phyloP scores from a whole-genome alignment of 2,329 filamentous ascomycete species.

The Akanthomyces dipterigenus region DNA sequence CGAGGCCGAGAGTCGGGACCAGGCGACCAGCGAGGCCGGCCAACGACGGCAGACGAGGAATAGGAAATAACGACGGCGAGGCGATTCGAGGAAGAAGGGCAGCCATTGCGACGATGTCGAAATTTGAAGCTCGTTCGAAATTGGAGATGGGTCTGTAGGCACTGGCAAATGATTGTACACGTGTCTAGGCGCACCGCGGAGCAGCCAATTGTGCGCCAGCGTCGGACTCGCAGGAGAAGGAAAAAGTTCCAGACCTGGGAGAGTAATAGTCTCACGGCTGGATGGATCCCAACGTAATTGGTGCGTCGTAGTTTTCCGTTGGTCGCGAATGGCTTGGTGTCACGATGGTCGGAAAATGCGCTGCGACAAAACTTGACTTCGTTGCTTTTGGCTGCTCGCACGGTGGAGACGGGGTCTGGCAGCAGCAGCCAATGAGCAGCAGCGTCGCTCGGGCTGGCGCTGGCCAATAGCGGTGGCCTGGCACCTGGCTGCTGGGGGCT shows the following conservation, averaged over 20 bases:
- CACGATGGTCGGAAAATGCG: constrained; percentile 4
- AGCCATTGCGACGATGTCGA: constrained; percentile 35
- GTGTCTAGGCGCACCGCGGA: neutral
- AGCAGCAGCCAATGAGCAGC: constrained; percentile 8
- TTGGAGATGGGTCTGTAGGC: neutral
- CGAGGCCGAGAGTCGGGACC: constrained; percentile 48
- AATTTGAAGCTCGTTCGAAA: neutral
- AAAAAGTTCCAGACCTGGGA: neutral
- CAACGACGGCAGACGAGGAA: constrained; percentile 36
- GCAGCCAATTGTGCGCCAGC: neutral
- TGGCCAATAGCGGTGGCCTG: constrained; percentile 9
- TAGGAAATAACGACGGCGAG: constrained; percentile 32
- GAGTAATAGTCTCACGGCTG: neutral
- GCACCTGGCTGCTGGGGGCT: neutral
- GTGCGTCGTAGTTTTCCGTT: neutral
- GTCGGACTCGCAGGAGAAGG: neutral
- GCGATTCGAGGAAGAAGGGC: constrained; percentile 50
- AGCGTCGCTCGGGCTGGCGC: constrained; percentile 5
- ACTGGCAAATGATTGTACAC: neutral
- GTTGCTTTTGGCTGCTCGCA: constrained; percentile 7
- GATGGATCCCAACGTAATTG: neutral
- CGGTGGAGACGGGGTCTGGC: neutral
- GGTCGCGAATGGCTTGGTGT: neutral
- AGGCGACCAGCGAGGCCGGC: constrained; percentile 39
- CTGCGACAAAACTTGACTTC: constrained; percentile 7